Conservation (phyloP, 2,329 filamentous ascomycete genomes). For the Uncinocarpus reesii region DNA sequence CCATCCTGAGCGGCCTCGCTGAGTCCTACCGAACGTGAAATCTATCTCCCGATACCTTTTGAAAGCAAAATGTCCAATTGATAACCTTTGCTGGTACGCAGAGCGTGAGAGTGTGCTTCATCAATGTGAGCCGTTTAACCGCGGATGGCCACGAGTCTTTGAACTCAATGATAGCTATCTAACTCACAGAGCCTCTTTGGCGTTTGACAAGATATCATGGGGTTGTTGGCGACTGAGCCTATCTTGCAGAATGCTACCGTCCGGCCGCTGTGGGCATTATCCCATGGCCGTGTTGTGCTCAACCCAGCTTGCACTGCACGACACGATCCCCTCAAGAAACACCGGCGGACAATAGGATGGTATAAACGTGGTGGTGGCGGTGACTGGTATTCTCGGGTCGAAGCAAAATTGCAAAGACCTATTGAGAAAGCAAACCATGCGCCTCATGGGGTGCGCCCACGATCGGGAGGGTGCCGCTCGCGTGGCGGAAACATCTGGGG, state of each 20-base stretch:
- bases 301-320: background rate
- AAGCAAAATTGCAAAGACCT: background rate
- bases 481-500: background rate
- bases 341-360: conserved; percentile 3
- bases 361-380: background rate
- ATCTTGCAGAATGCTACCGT: background rate
- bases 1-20: no score
- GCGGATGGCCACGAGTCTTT: background rate
- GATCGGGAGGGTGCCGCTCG: background rate
- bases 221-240: background rate
- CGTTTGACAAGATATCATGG: background rate
- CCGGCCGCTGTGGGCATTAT: background rate
- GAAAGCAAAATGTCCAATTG: no score
- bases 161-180: background rate
- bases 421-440: background rate
- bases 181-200: background rate
- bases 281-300: background rate
- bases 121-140: background rate
- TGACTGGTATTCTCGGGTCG: background rate
- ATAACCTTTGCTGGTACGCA: no score
- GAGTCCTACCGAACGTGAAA: no score
- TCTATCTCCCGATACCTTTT: no score
- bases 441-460: background rate
- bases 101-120: no score
- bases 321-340: background rate